Evolutionary conservation across 2,329 filamentous ascomycete genomes (phyloP).

Genomic region (Sporothrix protearum): DNA sequence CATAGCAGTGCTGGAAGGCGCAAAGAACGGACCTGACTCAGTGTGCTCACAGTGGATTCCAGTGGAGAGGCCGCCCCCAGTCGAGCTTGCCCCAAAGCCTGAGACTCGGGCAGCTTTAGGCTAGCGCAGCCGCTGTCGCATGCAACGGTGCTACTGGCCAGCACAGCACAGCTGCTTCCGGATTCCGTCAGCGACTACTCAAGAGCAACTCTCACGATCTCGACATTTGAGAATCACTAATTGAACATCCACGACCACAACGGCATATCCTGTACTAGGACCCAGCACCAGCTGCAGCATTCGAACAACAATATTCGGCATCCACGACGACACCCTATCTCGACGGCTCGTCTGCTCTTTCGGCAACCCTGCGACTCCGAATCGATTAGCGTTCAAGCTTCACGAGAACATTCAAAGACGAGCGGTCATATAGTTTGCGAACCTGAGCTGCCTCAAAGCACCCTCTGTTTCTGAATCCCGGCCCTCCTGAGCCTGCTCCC

Average conservation of each 20-base stretch:
- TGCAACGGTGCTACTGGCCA: conserved; percentile 5
- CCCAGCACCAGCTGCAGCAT: not conserved
- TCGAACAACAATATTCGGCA: not conserved
- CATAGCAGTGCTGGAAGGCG: not conserved
- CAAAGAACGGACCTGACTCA: not conserved
- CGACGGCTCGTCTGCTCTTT: not conserved
- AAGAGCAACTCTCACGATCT: not conserved
- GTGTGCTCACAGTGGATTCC: not conserved
- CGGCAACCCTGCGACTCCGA: conserved; percentile 7
- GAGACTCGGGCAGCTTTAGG: conserved; percentile 1
- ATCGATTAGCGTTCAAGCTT: not conserved
- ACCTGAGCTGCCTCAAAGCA: not conserved
- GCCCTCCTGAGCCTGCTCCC: conserved; percentile 21
- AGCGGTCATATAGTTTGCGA: not conserved
- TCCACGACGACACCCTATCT: not conserved
- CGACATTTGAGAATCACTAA: not conserved
- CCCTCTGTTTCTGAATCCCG: not conserved
- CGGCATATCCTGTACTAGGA: not conserved
- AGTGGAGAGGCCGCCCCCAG: not conserved
- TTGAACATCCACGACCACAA: not conserved
- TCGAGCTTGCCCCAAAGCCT: not conserved
- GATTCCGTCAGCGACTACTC: conserved; percentile 21
- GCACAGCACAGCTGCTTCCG: not conserved
- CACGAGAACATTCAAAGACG: not conserved
- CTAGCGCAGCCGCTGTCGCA: conserved; percentile 13